Evolutionary conservation across 805 yeast genomes (phyloP).

Genomic region (Ogataea degrootiae): DNA sequence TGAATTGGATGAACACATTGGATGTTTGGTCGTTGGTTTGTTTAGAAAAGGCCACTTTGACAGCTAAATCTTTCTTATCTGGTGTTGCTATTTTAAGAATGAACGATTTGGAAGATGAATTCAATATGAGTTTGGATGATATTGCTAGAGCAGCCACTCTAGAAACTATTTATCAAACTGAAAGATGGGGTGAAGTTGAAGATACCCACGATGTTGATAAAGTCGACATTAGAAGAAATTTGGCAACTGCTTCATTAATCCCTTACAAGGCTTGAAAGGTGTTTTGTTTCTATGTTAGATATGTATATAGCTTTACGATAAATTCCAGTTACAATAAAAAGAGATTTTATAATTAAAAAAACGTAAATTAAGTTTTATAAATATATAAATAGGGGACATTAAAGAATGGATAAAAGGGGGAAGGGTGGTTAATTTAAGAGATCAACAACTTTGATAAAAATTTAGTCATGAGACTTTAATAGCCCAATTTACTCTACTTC

Average conservation of each 20-base stretch:
- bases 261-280: slow-evolving; percentile 26
- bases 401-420: no score
- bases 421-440: not conserved
- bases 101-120: slow-evolving; percentile 21
- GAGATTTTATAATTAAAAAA: not conserved
- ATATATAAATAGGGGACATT: not conserved
- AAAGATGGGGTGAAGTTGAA: slow-evolving; percentile 97
- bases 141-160: slow-evolving; percentile 72
- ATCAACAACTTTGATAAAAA: slow-evolving; percentile 4
- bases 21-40: slow-evolving; percentile 79
- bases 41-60: slow-evolving; percentile 81
- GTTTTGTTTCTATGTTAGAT: not conserved
- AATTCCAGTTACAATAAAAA: not conserved
- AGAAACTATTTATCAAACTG: slow-evolving; percentile 81
- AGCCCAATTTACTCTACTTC: slow-evolving; percentile 1
- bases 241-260: slow-evolving; percentile 71
- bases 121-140: slow-evolving; percentile 52
- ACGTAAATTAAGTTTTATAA: not conserved
- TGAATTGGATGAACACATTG: slow-evolving; percentile 57
- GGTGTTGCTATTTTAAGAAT: slow-evolving; percentile 67
- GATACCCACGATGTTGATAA: slow-evolving; percentile 98
- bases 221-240: slow-evolving; percentile 78
- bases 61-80: slow-evolving; percentile 80
- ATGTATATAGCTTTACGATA: no score
- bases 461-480: slow-evolving; percentile 9